A percentile compares a stretch with the other conserved stretches of the same genome.
Conservation (phyloP, 495 filamentous ascomycete genomes). For the Xeromyces bisporus region DNA sequence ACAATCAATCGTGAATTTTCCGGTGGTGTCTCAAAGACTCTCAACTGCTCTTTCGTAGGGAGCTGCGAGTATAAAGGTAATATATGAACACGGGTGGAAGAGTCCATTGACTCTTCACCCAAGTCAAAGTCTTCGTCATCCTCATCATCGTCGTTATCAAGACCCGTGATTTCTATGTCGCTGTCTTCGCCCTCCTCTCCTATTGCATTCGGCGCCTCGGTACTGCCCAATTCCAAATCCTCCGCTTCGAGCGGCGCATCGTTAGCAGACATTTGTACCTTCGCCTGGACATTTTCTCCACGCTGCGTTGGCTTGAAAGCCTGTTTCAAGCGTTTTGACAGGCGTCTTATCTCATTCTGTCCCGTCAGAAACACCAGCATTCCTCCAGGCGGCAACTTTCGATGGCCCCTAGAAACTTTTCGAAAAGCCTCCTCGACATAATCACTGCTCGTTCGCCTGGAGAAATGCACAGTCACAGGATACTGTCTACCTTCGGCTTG, state of each 20-base stretch:
- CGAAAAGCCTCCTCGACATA: constrained; percentile 79
- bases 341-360: constrained; percentile 68
- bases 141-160: constrained; percentile 31
- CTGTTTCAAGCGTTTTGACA: constrained; percentile 62
- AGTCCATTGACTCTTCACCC: constrained; percentile 44
- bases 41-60: constrained; percentile 82
- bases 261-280: constrained; percentile 53
- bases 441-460: constrained; percentile 64
- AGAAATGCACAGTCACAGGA: constrained; percentile 77
- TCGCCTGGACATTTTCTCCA: constrained; percentile 36
- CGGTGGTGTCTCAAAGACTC: constrained; percentile 80
- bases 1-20: constrained; percentile 76
- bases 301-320: constrained; percentile 45
- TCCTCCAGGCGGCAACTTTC: constrained; percentile 76
- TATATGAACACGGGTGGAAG: constrained; percentile 59
- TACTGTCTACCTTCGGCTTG: constrained; percentile 91
- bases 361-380: constrained; percentile 95
- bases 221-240: constrained; percentile 65
- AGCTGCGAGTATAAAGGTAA: constrained; percentile 87
- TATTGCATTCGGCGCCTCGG: constrained; percentile 25
- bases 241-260: constrained; percentile 73
- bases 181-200: constrained; percentile 25
- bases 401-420: constrained; percentile 78
- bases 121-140: constrained; percentile 44
- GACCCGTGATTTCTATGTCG: constrained; percentile 30